These are phyloP conservation scores for Zygotorulaspora chibaensis DNA, from an alignment of 805 yeast species.

Conservation along the genomic window DNA sequence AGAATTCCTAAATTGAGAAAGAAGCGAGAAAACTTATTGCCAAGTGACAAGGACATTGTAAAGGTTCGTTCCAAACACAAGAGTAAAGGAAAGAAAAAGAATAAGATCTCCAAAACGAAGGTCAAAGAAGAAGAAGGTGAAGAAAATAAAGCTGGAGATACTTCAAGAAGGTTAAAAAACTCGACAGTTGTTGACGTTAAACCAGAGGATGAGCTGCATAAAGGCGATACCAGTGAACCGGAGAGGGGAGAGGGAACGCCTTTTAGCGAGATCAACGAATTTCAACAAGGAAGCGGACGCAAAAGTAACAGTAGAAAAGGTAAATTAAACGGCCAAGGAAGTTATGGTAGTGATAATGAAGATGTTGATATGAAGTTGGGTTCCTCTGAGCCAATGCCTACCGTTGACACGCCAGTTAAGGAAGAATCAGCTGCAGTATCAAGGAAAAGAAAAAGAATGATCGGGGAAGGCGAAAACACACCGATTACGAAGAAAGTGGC, in stretches of 20 bases:
- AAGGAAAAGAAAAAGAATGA: constrained; percentile 13
- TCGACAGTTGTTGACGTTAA: constrained; percentile 3
- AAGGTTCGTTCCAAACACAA: constrained; percentile 29
- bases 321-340: background rate
- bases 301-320: constrained; percentile 5
- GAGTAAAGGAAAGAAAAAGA: constrained; percentile 15
- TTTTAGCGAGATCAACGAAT: constrained; percentile 15
- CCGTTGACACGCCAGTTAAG: constrained; percentile 4
- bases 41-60: constrained; percentile 39
- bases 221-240: constrained; percentile 2
- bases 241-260: constrained; percentile 3
- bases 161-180: background rate
- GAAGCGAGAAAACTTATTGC: constrained; percentile 29
- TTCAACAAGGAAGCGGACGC: constrained; percentile 7
- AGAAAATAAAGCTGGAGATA: constrained; percentile 12
- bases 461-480: constrained; percentile 14
- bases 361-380: constrained; percentile 10
- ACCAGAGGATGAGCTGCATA: constrained; percentile 6
- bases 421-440: background rate
- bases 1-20: constrained; percentile 41
- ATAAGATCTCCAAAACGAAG: constrained; percentile 9
- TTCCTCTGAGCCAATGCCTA: background rate
- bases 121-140: constrained; percentile 5
- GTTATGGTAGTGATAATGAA: constrained; percentile 8
- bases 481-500: constrained; percentile 27